Percentiles rank a stretch among this genome's conserved stretches.
phyloP scores from a whole-genome alignment of 2,329 filamentous ascomycete genomes.

The Aspergillus sp. region DNA sequence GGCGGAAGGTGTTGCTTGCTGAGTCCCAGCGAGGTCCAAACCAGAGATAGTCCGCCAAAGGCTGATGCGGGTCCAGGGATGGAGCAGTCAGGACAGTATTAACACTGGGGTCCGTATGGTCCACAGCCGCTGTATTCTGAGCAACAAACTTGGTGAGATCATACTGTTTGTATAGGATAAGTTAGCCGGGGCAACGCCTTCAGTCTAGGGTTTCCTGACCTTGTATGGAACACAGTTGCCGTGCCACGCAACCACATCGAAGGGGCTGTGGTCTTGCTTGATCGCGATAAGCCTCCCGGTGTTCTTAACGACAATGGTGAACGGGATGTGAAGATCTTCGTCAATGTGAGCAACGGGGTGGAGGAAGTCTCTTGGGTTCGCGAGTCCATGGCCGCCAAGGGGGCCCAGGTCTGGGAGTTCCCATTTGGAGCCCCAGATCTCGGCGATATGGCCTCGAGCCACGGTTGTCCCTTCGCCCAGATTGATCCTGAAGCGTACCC shows the following conservation, averaged over 20 bases:
- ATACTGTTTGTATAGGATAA: conserved; percentile 26
- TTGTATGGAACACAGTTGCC: conserved; percentile 58
- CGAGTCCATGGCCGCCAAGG: conserved; percentile 58
- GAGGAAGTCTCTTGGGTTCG: conserved; percentile 57
- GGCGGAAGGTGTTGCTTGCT: conserved; percentile 62
- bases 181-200: background rate
- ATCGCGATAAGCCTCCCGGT: conserved; percentile 51
- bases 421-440: conserved; percentile 57
- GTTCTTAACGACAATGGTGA: conserved; percentile 54
- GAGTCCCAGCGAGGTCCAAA: conserved; percentile 68
- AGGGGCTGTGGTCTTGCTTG: conserved; percentile 56
- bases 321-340: conserved; percentile 45
- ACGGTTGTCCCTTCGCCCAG: conserved; percentile 48
- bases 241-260: conserved; percentile 63
- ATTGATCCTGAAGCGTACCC: conserved; percentile 49
- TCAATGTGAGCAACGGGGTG: conserved; percentile 52
- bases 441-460: conserved; percentile 56
- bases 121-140: conserved; percentile 51
- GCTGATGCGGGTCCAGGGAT: conserved; percentile 51
- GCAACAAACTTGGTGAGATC: conserved; percentile 53
- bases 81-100: conserved; percentile 51
- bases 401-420: conserved; percentile 58
- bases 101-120: conserved; percentile 62
- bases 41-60: conserved; percentile 63
- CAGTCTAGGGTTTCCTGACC: too few relatives aligned